Evolutionary conservation across 352 stramenopile species (phyloP), one percentile per base, ranked within the genome.

Genomic region (Phytophthora multivora): DNA sequence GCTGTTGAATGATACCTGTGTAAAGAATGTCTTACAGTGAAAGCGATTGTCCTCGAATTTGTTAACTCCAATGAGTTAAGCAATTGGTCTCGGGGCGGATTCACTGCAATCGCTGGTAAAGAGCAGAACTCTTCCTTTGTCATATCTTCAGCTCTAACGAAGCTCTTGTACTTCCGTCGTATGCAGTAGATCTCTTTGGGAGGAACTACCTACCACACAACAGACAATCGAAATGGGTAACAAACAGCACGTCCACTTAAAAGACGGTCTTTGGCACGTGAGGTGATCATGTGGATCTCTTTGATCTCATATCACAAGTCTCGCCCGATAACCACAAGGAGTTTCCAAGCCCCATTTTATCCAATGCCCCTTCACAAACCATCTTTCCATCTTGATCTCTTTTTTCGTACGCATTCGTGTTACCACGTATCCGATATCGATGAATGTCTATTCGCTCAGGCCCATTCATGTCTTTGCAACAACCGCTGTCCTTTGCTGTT

Each of bases 281-380:
- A 73, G 5, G 78, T 88, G 59, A 83, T 68, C 80, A 89, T 88
- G 49, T 63, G 69, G 39, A 85, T 74, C 42, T 87, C 80, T 42
- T 90, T 76, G 16, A 87, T 58, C 61, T 80, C 18, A 90, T 36
- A 41, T 90, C 80, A 43, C 71, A 78, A 2, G 46, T 30, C 35
- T 69, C 49, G 13, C 50, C 43, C 15, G 62, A 63, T 12, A 62
- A 58, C 64, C 28, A 62, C 45, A 51, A 51, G 39, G 35, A 65
- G 35, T 21, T 48, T 45, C 33, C 35, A 30, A 65, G 59, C 8
- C 71, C 71, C 63, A 75, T 80, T 3, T 3, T 15, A 49, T 8
- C 10, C 1, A 28, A 45, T 1, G 45, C 45, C 55, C 26, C 36
- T 67, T 66, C 51, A 49, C 41, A 42, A 30, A 23, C 2, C 35